phyloP scores from a whole-genome alignment of 495 filamentous ascomycete species.

The Wilcoxina mikolae region DNA sequence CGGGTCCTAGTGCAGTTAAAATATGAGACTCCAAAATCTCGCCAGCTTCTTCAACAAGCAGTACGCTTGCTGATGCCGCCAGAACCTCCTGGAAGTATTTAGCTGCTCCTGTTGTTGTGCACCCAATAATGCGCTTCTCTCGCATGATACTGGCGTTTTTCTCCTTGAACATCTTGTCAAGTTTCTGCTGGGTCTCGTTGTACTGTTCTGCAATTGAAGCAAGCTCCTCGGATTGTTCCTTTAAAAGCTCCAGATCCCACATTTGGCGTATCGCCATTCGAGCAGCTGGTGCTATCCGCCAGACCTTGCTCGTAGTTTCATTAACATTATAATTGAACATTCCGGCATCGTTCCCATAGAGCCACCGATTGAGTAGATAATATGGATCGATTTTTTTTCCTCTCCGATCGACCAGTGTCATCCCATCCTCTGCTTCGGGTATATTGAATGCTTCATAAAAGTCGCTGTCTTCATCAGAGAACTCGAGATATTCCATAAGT shows the following conservation, averaged over 20 bases:
- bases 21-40: conserved; percentile 62
- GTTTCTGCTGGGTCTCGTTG: conserved; percentile 32
- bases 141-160: conserved; percentile 35
- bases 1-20: conserved; percentile 51
- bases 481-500: conserved; percentile 51
- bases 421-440: conserved; percentile 34
- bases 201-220: conserved; percentile 30
- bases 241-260: conserved; percentile 40
- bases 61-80: conserved; percentile 37
- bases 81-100: conserved; percentile 43
- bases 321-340: conserved; percentile 29
- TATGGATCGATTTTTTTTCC: conserved; percentile 35
- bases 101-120: conserved; percentile 62
- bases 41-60: conserved; percentile 64
- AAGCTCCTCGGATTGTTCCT: conserved; percentile 37
- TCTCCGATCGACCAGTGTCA: conserved; percentile 34
- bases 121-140: conserved; percentile 51
- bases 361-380: conserved; percentile 48
- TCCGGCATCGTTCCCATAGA: conserved; percentile 35
- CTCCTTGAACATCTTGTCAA: conserved; percentile 35
- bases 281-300: conserved; percentile 35
- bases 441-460: conserved; percentile 45
- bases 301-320: conserved; percentile 32
- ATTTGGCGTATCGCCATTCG: conserved; percentile 29
- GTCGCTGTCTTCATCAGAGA: conserved; percentile 33